phyloP scores from a whole-genome alignment of 805 yeast species.

The Debaryomyces hansenii region DNA sequence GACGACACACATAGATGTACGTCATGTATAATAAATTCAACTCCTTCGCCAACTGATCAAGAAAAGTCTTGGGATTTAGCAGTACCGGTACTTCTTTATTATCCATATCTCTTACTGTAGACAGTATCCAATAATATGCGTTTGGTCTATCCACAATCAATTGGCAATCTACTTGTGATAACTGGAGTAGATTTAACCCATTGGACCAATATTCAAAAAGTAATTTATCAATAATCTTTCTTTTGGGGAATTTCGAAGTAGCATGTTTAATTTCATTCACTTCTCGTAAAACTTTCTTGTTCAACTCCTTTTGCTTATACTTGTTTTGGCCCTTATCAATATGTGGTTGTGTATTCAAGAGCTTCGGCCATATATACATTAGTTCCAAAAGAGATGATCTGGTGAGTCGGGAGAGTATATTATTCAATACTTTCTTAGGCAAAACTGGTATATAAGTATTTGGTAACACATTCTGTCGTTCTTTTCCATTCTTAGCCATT shows the following conservation, averaged over 20 bases:
- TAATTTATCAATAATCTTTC: slow-evolving; percentile 43
- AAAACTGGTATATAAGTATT: slow-evolving; percentile 39
- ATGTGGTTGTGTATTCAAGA: slow-evolving; percentile 29
- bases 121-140: slow-evolving; percentile 46
- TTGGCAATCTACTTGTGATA: slow-evolving; percentile 72
- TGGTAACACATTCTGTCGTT: slow-evolving; percentile 30
- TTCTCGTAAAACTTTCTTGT: slow-evolving; percentile 17
- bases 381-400: slow-evolving; percentile 33
- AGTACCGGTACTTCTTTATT: slow-evolving; percentile 30
- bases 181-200: slow-evolving; percentile 63
- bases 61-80: slow-evolving; percentile 52
- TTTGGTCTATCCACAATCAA: slow-evolving; percentile 59
- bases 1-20: slow-evolving; percentile 67
- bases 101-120: slow-evolving; percentile 41
- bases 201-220: slow-evolving; percentile 50
- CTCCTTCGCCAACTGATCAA: slow-evolving; percentile 46
- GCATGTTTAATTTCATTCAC: slow-evolving; percentile 9
- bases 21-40: slow-evolving; percentile 54
- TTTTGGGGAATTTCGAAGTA: slow-evolving; percentile 22
- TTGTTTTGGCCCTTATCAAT: slow-evolving; percentile 2
- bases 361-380: slow-evolving; percentile 33
- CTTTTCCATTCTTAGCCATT: slow-evolving; percentile 4
- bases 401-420: slow-evolving; percentile 28
- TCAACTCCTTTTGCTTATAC: slow-evolving; percentile 20
- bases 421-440: slow-evolving; percentile 16